These are phyloP conservation scores for Thozetella sp. DNA, from an alignment of 495 filamentous ascomycete genomes.

Conservation along the genomic window DNA sequence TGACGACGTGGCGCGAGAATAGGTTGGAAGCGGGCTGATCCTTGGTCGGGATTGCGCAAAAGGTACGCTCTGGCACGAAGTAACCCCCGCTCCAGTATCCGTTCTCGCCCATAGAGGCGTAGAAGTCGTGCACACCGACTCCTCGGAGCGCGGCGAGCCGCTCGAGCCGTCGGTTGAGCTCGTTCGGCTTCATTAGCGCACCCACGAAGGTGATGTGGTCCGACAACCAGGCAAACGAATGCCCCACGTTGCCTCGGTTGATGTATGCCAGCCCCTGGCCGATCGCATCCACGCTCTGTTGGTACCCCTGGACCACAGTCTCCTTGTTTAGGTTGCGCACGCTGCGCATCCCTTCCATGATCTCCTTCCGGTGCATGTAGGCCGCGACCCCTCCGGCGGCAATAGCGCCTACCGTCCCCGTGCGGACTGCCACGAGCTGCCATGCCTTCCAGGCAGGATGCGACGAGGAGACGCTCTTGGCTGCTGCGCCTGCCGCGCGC, in stretches of 20 bases:
- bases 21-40: constrained; percentile 41
- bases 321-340: constrained; percentile 37
- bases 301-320: constrained; percentile 39
- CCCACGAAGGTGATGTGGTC: constrained; percentile 52
- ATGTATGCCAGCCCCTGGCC: constrained; percentile 51
- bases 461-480: constrained; percentile 48
- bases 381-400: constrained; percentile 87
- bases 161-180: constrained; percentile 38
- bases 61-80: constrained; percentile 53
- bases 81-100: constrained; percentile 55
- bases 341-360: constrained; percentile 59
- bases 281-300: constrained; percentile 41
- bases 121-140: constrained; percentile 31
- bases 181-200: constrained; percentile 40
- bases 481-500: constrained; percentile 25
- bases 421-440: constrained; percentile 84
- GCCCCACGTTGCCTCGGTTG: constrained; percentile 46
- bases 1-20: constrained; percentile 66
- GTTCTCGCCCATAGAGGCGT: constrained; percentile 47
- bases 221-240: constrained; percentile 45
- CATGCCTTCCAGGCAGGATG: constrained; percentile 59
- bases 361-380: constrained; percentile 75
- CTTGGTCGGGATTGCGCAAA: constrained; percentile 45
- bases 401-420: constrained; percentile 83
- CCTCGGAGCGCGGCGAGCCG: constrained; percentile 38